Conservation (phyloP, 176 grass and related monocot species). For the Oryza nivara region DNA sequence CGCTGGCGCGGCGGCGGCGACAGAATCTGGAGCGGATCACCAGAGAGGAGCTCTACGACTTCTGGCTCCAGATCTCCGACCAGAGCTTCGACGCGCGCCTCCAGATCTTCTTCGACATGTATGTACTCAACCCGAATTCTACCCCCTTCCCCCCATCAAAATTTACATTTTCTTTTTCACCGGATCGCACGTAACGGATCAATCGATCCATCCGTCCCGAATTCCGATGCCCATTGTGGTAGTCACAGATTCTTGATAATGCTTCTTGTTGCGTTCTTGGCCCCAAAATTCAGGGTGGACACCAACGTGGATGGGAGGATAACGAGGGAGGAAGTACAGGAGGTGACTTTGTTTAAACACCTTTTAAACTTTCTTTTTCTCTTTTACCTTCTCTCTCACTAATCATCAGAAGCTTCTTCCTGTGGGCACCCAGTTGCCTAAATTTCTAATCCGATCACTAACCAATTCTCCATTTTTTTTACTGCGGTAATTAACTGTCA, state of each 20-base stretch:
- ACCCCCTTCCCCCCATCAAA: neutral
- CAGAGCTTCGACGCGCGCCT: slow-evolving; percentile 99
- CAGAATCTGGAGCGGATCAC: slow-evolving; percentile 90
- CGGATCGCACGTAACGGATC: slow-evolving; percentile 20
- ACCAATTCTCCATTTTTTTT: neutral
- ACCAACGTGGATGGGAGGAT: slow-evolving; percentile 99
- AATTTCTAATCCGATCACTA: neutral
- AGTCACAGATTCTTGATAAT: slow-evolving; percentile 26
- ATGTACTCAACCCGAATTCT: slow-evolving; percentile 56
- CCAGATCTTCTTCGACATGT: slow-evolving; percentile 99
- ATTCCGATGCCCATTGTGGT: neutral
- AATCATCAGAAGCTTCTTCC: slow-evolving; percentile 47
- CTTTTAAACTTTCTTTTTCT: neutral
- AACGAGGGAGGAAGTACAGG: slow-evolving; percentile 97
- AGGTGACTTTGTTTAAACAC: slow-evolving; percentile 67
- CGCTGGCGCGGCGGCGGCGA: slow-evolving; percentile 66
- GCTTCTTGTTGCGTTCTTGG: slow-evolving; percentile 33
- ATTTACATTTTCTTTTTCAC: slow-evolving; percentile 1
- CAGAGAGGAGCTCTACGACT: slow-evolving; percentile 96
- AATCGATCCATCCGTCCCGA: slow-evolving; percentile 9
- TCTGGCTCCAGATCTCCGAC: slow-evolving; percentile 99
- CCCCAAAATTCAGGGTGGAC: slow-evolving; percentile 84
- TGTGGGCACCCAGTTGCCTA: slow-evolving; percentile 11
- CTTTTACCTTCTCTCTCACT: neutral
- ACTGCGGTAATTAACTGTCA: slow-evolving; percentile 11